A percentile compares a stretch with the other conserved stretches of the same genome.
phyloP scores from a whole-genome alignment of 768 basidiomycete species.

The Panaeolus cyanescens region DNA sequence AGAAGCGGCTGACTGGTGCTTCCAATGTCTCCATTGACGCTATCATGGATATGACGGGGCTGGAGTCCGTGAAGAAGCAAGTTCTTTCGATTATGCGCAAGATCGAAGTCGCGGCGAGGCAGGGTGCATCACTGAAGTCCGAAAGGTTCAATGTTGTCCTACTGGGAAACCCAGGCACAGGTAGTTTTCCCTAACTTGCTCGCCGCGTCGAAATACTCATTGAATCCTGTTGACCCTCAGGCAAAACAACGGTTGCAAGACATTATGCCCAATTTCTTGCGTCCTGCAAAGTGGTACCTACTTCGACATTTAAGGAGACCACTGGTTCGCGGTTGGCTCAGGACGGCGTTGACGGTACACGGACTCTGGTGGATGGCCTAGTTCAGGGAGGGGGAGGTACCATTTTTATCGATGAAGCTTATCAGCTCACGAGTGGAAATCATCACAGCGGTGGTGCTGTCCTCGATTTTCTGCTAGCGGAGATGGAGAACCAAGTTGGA shows the following conservation, averaged over 20 bases:
- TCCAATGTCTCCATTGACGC: constrained; percentile 57
- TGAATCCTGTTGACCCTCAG: constrained; percentile 30
- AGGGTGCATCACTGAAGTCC: constrained; percentile 49
- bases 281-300: constrained; percentile 55
- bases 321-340: constrained; percentile 61
- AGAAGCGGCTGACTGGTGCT: constrained; percentile 56
- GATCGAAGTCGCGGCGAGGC: constrained; percentile 56
- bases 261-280: constrained; percentile 63
- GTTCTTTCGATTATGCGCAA: constrained; percentile 61
- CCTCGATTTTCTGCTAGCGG: constrained; percentile 69
- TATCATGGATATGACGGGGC: constrained; percentile 70
- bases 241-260: constrained; percentile 71
- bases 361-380: constrained; percentile 49
- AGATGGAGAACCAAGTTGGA: constrained; percentile 74
- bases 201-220: not conserved
- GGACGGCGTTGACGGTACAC: constrained; percentile 54
- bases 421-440: constrained; percentile 56
- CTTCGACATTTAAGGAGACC: constrained; percentile 57
- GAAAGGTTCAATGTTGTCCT: constrained; percentile 65
- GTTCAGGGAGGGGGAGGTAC: constrained; percentile 59
- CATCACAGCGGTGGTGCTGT: constrained; percentile 56
- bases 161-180: constrained; percentile 76
- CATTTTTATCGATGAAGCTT: constrained; percentile 74
- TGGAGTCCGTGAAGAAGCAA: constrained; percentile 64
- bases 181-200: constrained; percentile 29